Conservation (phyloP, 2,329 filamentous ascomycete genomes). For the Venturia asperata region DNA sequence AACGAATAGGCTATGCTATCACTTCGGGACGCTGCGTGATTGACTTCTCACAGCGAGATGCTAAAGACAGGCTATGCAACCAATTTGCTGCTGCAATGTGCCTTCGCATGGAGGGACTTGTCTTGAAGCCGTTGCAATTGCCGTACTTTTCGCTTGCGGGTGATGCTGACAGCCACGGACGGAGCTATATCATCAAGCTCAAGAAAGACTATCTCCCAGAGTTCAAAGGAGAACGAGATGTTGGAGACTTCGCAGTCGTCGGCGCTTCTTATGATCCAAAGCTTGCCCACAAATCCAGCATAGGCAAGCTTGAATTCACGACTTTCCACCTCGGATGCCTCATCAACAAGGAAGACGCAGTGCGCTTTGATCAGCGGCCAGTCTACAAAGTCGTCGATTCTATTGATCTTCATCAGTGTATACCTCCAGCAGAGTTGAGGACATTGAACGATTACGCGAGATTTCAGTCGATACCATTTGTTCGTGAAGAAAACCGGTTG, state of each 20-base stretch:
- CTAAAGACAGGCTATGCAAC: constrained; percentile 49
- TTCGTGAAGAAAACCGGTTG: constrained; percentile 23
- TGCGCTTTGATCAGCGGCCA: constrained; percentile 46
- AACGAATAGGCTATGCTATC: constrained; percentile 55
- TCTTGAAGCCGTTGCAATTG: constrained; percentile 68
- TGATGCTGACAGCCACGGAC: constrained; percentile 25
- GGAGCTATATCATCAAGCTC: constrained; percentile 63
- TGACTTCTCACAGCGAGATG: constrained; percentile 52
- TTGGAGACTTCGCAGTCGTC: constrained; percentile 71
- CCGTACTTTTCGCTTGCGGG: constrained; percentile 55
- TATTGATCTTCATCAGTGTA: constrained; percentile 40
- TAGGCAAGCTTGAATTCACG: constrained; percentile 61
- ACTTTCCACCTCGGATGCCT: constrained; percentile 75
- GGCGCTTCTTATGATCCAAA: constrained; percentile 64
- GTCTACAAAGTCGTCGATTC: constrained; percentile 59
- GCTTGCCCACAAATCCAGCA: constrained; percentile 50
- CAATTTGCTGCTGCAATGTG: constrained; percentile 62
- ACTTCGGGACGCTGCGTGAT: constrained; percentile 61
- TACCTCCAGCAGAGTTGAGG: constrained; percentile 39
- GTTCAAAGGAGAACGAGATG: constrained; percentile 60
- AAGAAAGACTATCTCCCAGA: constrained; percentile 79
- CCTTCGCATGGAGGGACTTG: constrained; percentile 65
- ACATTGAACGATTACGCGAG: constrained; percentile 38
- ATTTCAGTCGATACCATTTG: constrained; percentile 29
- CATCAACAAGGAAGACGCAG: constrained; percentile 56